Evolutionary conservation across 371 early-diverging fungal genomes (phyloP), one percentile per base, ranked within the genome.

Genomic region (Zopfochytrium polystomum): DNA sequence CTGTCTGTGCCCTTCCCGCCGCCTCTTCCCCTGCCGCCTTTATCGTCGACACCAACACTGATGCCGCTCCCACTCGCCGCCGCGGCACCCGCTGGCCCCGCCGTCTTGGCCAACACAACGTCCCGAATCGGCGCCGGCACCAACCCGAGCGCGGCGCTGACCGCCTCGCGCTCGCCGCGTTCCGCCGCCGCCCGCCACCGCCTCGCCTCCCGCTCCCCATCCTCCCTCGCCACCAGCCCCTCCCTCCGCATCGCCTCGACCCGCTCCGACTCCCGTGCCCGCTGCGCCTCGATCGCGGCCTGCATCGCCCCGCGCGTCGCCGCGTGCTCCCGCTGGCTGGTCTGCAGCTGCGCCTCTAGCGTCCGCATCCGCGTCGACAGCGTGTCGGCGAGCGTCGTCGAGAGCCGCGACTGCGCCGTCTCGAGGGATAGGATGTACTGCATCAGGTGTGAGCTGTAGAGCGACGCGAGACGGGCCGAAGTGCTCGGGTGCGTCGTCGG

Each of bases 61-160:
- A n/a, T n/a, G n/a, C n/a, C n/a, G n/a, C n/a, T n/a, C n/a, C n/a
- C n/a, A n/a, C n/a, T n/a, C n/a, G n/a, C n/a, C n/a, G n/a, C n/a
- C n/a, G n/a, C n/a, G n/a, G n/a, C n/a, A n/a, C n/a, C n/a, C n/a
- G n/a, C n/a, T n/a, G n/a, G n/a, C n/a, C n/a, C 7, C 6, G 51
- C 15, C 1, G 35, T 38, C 9, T 6, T 3, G 25, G 44, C 47
- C 4, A 53, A n/a, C 34, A 58, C 18, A 3, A 42, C 11, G 1
- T 57, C 46, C 1, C 49, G 38, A 15, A 63, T 11, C n/a, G 57
- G 57, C 15, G 18, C n/a, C 13, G 63, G 63, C 25, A 63, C 20
- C 1, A 63, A 38, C 3, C 27, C 34, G 22, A 52, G 45, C 25
- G 42, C 23, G 15, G 27, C 22, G 7, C 43, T n/a, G 15, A 64